Evolutionary conservation across 1,139 yeast species (phyloP), one percentile per base, ranked within the genome.

Genomic region (Wickerhamiella pararugosa): DNA sequence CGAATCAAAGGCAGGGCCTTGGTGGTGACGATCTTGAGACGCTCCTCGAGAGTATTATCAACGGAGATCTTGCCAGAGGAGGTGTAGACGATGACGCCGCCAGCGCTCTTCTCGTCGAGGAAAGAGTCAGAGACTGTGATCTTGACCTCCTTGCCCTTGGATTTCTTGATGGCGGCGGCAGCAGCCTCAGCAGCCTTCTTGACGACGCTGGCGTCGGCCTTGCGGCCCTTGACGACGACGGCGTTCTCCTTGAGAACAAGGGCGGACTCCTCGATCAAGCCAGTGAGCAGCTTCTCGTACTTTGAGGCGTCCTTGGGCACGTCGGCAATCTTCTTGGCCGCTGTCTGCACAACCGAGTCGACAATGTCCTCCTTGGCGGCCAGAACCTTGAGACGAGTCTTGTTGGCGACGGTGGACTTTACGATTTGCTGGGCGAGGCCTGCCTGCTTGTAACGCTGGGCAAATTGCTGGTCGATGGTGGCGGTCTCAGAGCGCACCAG

Each of bases 1-100:
- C 97, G 79, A 52, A 92, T 79, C 43, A 87, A 93, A 41, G 99
- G 99, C 53, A 92, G 73, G 6, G 95, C 82, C 56, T 77, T 83
- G 60, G 81, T 81, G 39, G 82, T 73, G 57, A 90, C 71, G 50
- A 92, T 67, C 56, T 76, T 73, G 59, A 90, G 74, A 65, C 99
- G 82, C 68, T 87, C 96, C 57, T 84, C 95, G 57, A 92, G 73
- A 34, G 98, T 87, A 67, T 90, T 90, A 65, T 83, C 71, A 46
- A 90, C 84, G 54, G 79, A 87, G 53, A 92, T 87, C 65, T 81
- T 84, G 44, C 94, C 94, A 32, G 73, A 60, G 36, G 72, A 72
- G 58, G 80, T 82, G 46, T 71, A 61, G 41, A 84, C 71, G 43
- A 84, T 62, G 42, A 78, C 84, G 56, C 99, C 99, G 49, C 99